phyloP scores from a whole-genome alignment of 1,284 basidiomycete species.

The Ceratobasidium papillatum region DNA sequence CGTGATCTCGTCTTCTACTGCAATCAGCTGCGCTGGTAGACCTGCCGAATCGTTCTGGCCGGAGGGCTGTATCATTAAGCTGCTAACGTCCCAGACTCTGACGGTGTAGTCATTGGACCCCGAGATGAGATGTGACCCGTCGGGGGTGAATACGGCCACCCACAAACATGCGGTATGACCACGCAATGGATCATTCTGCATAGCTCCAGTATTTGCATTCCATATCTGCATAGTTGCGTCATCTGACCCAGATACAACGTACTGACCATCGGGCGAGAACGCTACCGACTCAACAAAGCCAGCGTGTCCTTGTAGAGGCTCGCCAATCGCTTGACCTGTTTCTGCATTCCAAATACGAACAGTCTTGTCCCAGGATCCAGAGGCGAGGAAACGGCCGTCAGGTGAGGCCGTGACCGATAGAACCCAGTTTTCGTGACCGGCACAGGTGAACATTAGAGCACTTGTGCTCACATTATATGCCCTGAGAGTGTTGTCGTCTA shows the following conservation, averaged over 20 bases:
- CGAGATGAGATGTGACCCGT: neutral
- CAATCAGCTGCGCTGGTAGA: too few relatives aligned
- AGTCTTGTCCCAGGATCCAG: too few relatives aligned
- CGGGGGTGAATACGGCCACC: neutral
- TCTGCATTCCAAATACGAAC: too few relatives aligned
- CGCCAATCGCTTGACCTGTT: too few relatives aligned
- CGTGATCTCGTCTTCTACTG: too few relatives aligned
- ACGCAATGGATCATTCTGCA: neutral
- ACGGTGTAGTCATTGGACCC: too few relatives aligned
- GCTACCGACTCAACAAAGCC: neutral
- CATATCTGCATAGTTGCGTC: constrained; percentile 15
- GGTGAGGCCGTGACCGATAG: neutral
- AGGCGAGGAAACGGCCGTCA: neutral
- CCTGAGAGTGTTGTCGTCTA: constrained; percentile 29
- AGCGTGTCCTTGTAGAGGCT: constrained; percentile 10
- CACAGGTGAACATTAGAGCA: constrained; percentile 4
- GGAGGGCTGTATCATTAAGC: too few relatives aligned
- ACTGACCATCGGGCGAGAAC: constrained; percentile 10
- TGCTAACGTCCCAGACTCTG: too few relatives aligned
- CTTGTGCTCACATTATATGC: constrained; percentile 35
- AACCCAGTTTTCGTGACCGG: constrained; percentile 42
- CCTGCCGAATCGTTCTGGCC: too few relatives aligned
- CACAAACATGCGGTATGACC: neutral
- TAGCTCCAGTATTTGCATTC: neutral
- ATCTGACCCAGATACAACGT: neutral